Conservation (phyloP, 1,139 yeast genomes). For the Taiozyma sp. region DNA sequence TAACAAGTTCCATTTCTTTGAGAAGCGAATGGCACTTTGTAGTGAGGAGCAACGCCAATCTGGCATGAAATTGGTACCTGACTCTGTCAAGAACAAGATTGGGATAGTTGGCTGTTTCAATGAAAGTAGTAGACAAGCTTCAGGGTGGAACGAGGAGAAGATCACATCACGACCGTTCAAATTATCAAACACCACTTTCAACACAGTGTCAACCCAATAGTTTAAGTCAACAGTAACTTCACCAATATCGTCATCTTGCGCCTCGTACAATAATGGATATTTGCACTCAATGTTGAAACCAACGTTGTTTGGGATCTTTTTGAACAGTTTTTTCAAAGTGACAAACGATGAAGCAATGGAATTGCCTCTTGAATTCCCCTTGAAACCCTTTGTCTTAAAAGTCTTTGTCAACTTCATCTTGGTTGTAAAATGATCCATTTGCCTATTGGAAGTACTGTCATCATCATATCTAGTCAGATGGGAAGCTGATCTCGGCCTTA, state of each 20-base stretch:
- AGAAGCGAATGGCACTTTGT: slow-evolving; percentile 89
- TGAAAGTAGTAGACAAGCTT: slow-evolving; percentile 78
- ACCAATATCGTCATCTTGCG: slow-evolving; percentile 85
- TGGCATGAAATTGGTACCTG: slow-evolving; percentile 80
- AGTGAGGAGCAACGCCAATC: slow-evolving; percentile 85
- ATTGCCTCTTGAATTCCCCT: slow-evolving; percentile 87
- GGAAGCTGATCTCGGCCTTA: slow-evolving; percentile 23
- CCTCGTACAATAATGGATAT: slow-evolving; percentile 94
- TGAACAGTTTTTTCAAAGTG: slow-evolving; percentile 79
- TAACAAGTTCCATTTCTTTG: slow-evolving; percentile 85
- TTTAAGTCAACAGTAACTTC: slow-evolving; percentile 81
- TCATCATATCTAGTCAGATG: slow-evolving; percentile 13
- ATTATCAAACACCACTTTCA: slow-evolving; percentile 76
- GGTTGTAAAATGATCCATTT: slow-evolving; percentile 32
- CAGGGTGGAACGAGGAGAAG: slow-evolving; percentile 94
- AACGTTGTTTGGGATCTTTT: slow-evolving; percentile 73
- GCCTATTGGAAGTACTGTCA: slow-evolving; percentile 7
- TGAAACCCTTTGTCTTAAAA: slow-evolving; percentile 81
- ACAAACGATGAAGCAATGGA: slow-evolving; percentile 92
- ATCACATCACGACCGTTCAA: slow-evolving; percentile 80
- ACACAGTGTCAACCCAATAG: slow-evolving; percentile 81
- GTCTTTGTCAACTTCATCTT: slow-evolving; percentile 86
- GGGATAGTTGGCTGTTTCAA: slow-evolving; percentile 94
- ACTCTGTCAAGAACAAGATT: slow-evolving; percentile 81
- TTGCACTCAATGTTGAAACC: slow-evolving; percentile 96